These are phyloP conservation scores for Blastocladiella britannica DNA, from an alignment of 192 early-diverging fungal species.

Conservation along the genomic window DNA sequence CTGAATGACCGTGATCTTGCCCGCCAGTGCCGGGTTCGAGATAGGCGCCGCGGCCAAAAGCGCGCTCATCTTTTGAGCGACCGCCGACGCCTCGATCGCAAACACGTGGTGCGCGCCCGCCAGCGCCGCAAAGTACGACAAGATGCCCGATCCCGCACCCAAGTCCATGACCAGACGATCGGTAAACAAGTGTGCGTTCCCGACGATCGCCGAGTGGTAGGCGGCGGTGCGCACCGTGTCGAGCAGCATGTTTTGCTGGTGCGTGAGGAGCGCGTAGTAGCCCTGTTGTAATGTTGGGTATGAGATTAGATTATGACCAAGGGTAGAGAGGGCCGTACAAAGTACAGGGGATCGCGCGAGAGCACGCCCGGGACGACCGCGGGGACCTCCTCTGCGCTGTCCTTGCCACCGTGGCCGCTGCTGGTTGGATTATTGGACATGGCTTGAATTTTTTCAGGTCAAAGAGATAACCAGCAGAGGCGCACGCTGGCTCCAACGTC, in stretches of 20 bases:
- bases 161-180: constrained; percentile 79
- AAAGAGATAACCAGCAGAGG: too few species aligned
- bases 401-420: too few species aligned
- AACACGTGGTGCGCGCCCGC: constrained; percentile 84
- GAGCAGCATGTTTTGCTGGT: constrained; percentile 86
- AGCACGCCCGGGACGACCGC: too few species aligned
- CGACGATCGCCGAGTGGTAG: constrained; percentile 76
- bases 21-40: constrained; percentile 48
- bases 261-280: not conserved
- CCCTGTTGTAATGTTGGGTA: too few species aligned
- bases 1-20: constrained; percentile 59
- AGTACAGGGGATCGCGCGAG: too few species aligned
- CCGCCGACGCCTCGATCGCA: constrained; percentile 86
- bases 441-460: too few species aligned
- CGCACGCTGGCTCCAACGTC: too few species aligned
- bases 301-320: too few species aligned
- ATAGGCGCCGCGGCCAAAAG: constrained; percentile 38
- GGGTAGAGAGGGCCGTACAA: too few species aligned
- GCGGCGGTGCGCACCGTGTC: constrained; percentile 85
- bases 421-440: too few species aligned
- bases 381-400: too few species aligned
- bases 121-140: constrained; percentile 86
- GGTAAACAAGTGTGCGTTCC: constrained; percentile 55
- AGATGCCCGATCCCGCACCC: constrained; percentile 82
- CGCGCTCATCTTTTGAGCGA: constrained; percentile 77